phyloP scores from a whole-genome alignment of 2,329 filamentous ascomycete genomes.

The Chaetomium sp. region DNA sequence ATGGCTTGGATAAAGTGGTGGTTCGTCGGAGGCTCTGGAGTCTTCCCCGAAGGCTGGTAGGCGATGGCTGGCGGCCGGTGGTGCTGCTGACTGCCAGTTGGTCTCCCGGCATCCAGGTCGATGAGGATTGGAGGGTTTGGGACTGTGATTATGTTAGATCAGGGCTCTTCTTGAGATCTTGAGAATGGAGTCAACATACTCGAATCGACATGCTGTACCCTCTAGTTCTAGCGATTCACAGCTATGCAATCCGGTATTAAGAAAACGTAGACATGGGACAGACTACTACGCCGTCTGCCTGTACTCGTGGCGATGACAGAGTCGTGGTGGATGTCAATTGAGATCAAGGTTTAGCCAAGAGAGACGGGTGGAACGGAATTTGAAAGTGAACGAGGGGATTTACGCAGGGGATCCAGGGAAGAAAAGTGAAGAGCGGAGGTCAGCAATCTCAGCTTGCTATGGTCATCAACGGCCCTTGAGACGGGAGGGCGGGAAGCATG shows the following conservation, averaged over 20 bases:
- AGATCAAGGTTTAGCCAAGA: not conserved
- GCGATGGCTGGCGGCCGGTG: conserved; percentile 6
- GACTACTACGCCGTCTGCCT: not conserved
- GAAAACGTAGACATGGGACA: not conserved
- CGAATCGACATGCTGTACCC: conserved; percentile 1
- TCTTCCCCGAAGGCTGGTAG: conserved; percentile 12
- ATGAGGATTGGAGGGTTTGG: conserved; percentile 9
- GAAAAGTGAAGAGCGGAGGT: not conserved
- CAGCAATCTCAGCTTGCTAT: conserved; percentile 2
- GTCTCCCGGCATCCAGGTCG: conserved; percentile 10
- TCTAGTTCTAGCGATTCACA: not conserved
- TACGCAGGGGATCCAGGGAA: not conserved
- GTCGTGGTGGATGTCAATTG: no score
- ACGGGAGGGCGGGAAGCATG: not conserved
- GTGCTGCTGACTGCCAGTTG: conserved; percentile 3
- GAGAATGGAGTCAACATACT: not conserved
- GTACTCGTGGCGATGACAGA: not conserved
- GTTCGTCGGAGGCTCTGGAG: conserved; percentile 12
- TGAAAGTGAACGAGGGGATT: not conserved
- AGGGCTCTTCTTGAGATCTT: not conserved
- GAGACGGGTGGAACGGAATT: not conserved
- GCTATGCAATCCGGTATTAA: not conserved
- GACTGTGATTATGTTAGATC: not conserved
- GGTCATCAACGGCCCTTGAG: not conserved
- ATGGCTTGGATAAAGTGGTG: conserved; percentile 9